These are phyloP conservation scores for Cucurbita maxima DNA, from an alignment of 306 rosid genomes.

Conservation along the genomic window DNA sequence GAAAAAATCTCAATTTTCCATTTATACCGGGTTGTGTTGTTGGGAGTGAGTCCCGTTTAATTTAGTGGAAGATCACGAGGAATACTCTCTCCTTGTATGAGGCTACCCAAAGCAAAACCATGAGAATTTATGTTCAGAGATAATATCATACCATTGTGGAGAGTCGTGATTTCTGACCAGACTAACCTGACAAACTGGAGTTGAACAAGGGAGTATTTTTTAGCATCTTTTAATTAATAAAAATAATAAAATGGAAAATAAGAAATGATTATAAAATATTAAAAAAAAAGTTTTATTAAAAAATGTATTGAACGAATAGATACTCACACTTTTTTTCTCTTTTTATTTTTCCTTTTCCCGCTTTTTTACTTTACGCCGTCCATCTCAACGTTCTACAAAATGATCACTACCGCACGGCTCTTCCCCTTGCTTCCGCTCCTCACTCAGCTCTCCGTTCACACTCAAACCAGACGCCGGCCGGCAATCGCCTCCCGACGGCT, in stretches of 20 bases:
- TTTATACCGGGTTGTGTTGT: no score
- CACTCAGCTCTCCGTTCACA: neutral
- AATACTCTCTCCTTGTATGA: no score
- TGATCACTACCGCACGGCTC: neutral
- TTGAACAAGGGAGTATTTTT: no score
- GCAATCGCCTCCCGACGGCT: neutral
- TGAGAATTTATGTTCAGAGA: no score
- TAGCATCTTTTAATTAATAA: no score
- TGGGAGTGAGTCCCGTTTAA: no score
- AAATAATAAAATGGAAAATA: neutral
- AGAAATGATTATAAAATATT: neutral
- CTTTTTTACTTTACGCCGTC: neutral
- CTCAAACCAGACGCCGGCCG: neutral
- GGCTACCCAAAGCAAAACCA: no score
- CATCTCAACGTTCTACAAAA: constrained; percentile 2
- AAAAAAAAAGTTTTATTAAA: neutral
- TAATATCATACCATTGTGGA: no score
- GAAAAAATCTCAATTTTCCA: no score
- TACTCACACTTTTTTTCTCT: neutral
- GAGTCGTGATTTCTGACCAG: no score
- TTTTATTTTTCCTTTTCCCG: neutral
- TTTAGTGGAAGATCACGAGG: no score
- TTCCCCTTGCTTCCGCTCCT: neutral
- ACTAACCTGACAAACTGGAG: no score
- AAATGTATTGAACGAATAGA: neutral